Base-by-base conservation (phyloP, 139 green algal species). In the Mesostigma viride region DNA sequence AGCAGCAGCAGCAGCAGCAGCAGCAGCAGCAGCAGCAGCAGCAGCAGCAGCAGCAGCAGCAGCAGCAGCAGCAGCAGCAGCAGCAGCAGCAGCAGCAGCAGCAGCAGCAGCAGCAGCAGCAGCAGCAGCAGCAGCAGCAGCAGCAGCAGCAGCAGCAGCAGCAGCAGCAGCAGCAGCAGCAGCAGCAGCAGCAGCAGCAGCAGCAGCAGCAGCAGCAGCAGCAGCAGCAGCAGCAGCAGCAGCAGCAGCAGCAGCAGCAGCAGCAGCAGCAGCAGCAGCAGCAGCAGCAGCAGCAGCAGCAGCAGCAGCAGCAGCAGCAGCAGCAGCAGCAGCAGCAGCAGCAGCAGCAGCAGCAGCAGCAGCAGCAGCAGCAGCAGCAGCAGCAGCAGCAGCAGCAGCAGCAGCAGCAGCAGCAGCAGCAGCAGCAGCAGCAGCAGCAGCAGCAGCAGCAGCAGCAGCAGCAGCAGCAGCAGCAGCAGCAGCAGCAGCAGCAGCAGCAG, bases 1-100 rank as follows among this genome's bases (percentile, higher is more conserved):
- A 48, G 40, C 40, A 48, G 40, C 40, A 48, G 40, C 40, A 48
- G 40, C 40, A 48, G 40, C 40, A 48, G 40, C 40, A 48, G 40
- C 40, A 48, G 40, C 40, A 48, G 40, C 40, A 48, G 40, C 40
- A 48, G 40, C 40, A 48, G 40, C 40, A 48, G 40, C 40, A 48
- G 40, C 40, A 48, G 40, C 40, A 48, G 40, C 40, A 48, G 40
- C 40, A 48, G 40, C 40, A 48, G 40, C 40, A 48, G 40, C 40
- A 48, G 40, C 40, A 48, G 40, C 40, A 48, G 40, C 40, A 48
- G 40, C 40, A 48, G 40, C 40, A 48, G 40, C 40, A 48, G 40
- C 40, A 48, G 40, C 40, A 48, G 40, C 40, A 48, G 40, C 40
- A 48, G 40, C 40, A 48, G 40, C 40, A 48, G 40, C 40, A 48